phyloP scores from a whole-genome alignment of 192 early-diverging fungal species.

The Podila epigama region DNA sequence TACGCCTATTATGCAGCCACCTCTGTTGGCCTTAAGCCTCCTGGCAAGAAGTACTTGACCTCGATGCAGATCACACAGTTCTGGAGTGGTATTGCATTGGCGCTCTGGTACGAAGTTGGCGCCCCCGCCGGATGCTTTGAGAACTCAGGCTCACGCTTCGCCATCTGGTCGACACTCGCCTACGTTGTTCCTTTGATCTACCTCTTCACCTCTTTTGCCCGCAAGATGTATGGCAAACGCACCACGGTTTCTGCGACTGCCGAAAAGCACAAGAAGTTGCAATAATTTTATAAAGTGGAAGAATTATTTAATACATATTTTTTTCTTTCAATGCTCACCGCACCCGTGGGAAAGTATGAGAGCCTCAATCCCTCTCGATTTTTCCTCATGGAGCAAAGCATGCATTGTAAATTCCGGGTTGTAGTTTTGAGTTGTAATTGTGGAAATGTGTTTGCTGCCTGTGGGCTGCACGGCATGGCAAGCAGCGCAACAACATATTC shows the following conservation, averaged over 20 bases:
- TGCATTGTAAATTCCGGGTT: too few species aligned
- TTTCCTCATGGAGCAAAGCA: too few species aligned
- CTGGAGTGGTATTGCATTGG: conserved; percentile 66
- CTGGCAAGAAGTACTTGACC: conserved; percentile 73
- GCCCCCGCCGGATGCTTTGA: conserved; percentile 52
- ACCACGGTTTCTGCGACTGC: not conserved
- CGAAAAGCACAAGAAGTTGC: not conserved
- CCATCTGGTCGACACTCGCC: conserved; percentile 56
- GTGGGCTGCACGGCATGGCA: too few species aligned
- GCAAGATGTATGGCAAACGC: conserved; percentile 58
- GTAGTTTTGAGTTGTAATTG: too few species aligned
- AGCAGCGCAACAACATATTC: too few species aligned
- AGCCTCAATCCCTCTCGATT: too few species aligned
- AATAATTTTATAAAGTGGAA: too few species aligned
- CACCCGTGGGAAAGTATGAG: too few species aligned
- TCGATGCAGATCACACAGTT: conserved; percentile 78
- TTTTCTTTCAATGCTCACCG: too few species aligned
- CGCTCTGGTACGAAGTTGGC: conserved; percentile 64
- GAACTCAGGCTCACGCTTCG: conserved; percentile 51
- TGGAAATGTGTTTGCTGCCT: too few species aligned
- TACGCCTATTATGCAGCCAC: conserved; percentile 76
- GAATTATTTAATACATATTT: too few species aligned
- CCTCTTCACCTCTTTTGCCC: conserved; percentile 71
- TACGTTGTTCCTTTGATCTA: conserved; percentile 69
- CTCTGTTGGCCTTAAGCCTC: conserved; percentile 68